Conservation (phyloP, 169 alveolate species). For the Babesia ovata region DNA sequence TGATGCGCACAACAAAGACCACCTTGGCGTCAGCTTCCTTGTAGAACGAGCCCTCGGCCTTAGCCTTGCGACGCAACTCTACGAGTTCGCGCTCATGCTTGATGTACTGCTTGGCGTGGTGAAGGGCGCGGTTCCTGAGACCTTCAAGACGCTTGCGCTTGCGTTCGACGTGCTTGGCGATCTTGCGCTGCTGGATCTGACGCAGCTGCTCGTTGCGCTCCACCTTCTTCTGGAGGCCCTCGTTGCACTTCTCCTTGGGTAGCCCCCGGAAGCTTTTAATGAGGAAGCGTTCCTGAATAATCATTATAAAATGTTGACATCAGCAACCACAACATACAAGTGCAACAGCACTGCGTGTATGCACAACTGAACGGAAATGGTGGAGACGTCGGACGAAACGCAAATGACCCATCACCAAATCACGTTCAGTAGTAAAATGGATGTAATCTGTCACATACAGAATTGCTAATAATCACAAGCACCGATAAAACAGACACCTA, state of each 20-base stretch:
- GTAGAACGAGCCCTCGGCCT: slow-evolving; percentile 76
- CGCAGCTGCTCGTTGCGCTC: slow-evolving; percentile 62
- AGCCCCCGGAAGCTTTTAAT: slow-evolving; percentile 60
- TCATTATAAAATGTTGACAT: neutral
- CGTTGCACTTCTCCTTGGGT: slow-evolving; percentile 66
- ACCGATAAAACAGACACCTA: neutral
- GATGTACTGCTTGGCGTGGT: slow-evolving; percentile 76
- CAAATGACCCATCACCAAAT: too few species aligned
- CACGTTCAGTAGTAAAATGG: too few species aligned
- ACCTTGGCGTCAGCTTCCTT: slow-evolving; percentile 92
- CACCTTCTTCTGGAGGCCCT: slow-evolving; percentile 62
- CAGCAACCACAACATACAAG: too few species aligned
- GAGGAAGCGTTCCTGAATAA: slow-evolving; percentile 52
- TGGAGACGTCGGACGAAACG: too few species aligned
- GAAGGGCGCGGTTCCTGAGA: slow-evolving; percentile 70
- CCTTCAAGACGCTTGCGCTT: slow-evolving; percentile 59
- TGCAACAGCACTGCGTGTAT: too few species aligned
- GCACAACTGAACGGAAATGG: too few species aligned
- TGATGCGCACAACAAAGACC: slow-evolving; percentile 92
- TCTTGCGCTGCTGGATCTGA: slow-evolving; percentile 20
- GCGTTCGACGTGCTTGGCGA: slow-evolving; percentile 32
- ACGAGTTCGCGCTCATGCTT: slow-evolving; percentile 68
- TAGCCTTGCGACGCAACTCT: slow-evolving; percentile 77
- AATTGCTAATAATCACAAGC: neutral
- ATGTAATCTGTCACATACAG: too few species aligned